Conservation (phyloP, 495 filamentous ascomycete genomes). For the Penicillium pancosmium region DNA sequence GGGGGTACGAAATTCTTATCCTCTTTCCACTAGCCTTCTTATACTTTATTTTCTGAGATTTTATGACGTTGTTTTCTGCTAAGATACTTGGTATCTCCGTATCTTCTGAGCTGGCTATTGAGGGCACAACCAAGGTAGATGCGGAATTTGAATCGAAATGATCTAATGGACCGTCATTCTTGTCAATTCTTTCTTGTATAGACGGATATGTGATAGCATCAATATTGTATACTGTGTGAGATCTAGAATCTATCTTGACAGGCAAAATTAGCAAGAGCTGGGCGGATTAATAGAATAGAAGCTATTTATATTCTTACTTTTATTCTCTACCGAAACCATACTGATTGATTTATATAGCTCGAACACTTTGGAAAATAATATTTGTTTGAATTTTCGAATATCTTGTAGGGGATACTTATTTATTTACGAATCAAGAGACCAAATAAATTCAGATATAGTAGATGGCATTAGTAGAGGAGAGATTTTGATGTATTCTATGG, state of each 20-base stretch:
- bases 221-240: not conserved
- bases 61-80: not conserved
- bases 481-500: not conserved
- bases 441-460: not conserved
- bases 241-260: not conserved
- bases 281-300: not conserved
- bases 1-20: not conserved
- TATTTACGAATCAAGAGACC: not conserved
- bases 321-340: not conserved
- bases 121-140: not conserved
- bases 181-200: not conserved
- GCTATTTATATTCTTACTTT: not conserved
- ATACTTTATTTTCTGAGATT: not conserved
- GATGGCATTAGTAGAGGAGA: not conserved
- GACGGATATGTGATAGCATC: not conserved
- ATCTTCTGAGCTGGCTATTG: not conserved
- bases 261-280: not conserved
- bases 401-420: not conserved
- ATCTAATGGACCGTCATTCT: not conserved
- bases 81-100: not conserved
- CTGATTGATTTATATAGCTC: not conserved
- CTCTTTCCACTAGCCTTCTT: not conserved
- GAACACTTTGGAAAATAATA: not conserved
- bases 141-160: not conserved
- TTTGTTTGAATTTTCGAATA: not conserved